Evolutionary conservation across 768 basidiomycete genomes (phyloP), one percentile per base, ranked within the genome.

Genomic region (Coprinopsis cinerea): DNA sequence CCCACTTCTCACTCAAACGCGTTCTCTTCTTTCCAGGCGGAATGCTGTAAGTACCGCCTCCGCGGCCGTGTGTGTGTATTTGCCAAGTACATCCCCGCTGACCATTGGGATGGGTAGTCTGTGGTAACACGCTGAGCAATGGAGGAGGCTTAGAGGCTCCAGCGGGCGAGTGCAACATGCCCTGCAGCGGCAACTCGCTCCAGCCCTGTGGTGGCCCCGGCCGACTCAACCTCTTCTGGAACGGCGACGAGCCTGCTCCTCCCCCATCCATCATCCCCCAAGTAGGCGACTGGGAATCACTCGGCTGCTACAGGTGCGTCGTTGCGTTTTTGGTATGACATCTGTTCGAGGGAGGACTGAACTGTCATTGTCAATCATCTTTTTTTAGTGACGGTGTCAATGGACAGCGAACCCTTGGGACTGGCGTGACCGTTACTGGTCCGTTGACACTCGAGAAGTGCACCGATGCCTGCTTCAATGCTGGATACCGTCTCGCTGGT

Each of bases 291-390:
- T 89, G 87, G 86, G 60, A 67, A 4, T 82, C 79, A 0, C 73
- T 88, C 25, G 88, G 88, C n/a, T 90, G 88, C 61, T 88, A 77
- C 67, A 82, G 68, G 86, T 84, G 57, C 52, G 72, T 58, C 25
- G n/a, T n/a, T n/a, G n/a, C n/a, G n/a, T 44, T 52, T 17, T 44
- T 28, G n/a, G 20, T 44, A 25, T 17, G 23, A 18, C n/a, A n/a
- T n/a, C n/a, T n/a, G n/a, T n/a, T n/a, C n/a, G n/a, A n/a, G n/a
- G n/a, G n/a, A n/a, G n/a, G 41, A 43, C 41, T 43, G 24, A 43
- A n/a, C n/a, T n/a, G n/a, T 39, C 18, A 7, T 25, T 43, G 22
- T 26, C 41, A 43, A 23, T 35, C 30, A n/a, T 43, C 45, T 30
- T 36, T 30, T 15, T 47, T 14, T 51, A 77, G 76, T 48, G 75